Conservation (phyloP, 2,329 filamentous ascomycete species). For the Juglanconis oblonga region DNA sequence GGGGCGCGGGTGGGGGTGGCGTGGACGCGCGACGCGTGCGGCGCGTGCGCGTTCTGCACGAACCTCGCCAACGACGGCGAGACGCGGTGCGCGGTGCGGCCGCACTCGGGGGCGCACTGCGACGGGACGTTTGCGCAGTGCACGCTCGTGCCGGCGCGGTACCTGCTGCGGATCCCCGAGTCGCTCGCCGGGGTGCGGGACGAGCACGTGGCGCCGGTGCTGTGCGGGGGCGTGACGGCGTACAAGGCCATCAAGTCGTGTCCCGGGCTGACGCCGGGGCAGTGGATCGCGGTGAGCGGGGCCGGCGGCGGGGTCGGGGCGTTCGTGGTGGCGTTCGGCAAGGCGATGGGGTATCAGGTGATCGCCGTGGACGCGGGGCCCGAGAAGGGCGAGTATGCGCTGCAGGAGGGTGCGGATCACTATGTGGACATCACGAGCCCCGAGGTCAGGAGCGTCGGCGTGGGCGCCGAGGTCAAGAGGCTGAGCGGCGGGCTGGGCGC, state of each 20-base stretch:
- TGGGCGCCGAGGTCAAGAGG: constrained; percentile 24
- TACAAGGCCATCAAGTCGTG: constrained; percentile 37
- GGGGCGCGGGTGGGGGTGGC: constrained; percentile 37
- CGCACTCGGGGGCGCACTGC: constrained; percentile 30
- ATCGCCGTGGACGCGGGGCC: constrained; percentile 36
- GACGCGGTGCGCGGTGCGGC: constrained; percentile 31
- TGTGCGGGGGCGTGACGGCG: constrained; percentile 42
- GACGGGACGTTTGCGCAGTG: constrained; percentile 41
- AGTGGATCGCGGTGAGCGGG: constrained; percentile 36
- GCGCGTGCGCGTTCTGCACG: constrained; percentile 29
- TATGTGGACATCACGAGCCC: constrained; percentile 33
- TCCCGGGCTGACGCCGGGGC: constrained; percentile 28
- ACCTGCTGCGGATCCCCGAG: constrained; percentile 29
- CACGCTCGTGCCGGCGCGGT: constrained; percentile 32
- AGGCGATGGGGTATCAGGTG: constrained; percentile 39
- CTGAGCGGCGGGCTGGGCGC: constrained; percentile 24
- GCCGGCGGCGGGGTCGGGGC: constrained; percentile 39
- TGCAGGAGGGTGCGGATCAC: constrained; percentile 32
- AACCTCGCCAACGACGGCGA: constrained; percentile 30
- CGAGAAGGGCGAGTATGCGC: constrained; percentile 28
- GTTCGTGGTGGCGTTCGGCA: constrained; percentile 36
- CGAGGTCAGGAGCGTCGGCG: constrained; percentile 10
- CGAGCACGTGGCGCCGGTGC: constrained; percentile 36
- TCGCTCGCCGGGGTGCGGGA: constrained; percentile 29
- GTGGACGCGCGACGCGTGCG: constrained; percentile 37